Evolutionary conservation across 257 asterid genomes (phyloP), one percentile per base, ranked within the genome.

Genomic region (Gynochthodes officinalis): DNA sequence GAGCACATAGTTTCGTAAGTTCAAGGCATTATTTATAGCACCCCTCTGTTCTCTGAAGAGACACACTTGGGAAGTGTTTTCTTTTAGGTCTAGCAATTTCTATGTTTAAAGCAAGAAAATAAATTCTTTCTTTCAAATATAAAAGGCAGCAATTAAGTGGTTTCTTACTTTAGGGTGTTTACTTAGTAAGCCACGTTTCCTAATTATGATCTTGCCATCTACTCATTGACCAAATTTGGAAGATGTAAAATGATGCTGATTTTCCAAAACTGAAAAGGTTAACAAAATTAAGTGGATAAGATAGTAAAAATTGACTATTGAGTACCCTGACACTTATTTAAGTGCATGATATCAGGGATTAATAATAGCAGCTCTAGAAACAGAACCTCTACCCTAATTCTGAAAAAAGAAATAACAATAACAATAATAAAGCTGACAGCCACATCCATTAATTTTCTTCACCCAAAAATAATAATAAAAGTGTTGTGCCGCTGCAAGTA

Each of bases 401-500:
- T 5, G n/a, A 62, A 8, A 2, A 35, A 21, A 16, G n/a, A n/a
- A n/a, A n/a, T n/a, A n/a, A n/a, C n/a, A n/a, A n/a, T n/a, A n/a
- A n/a, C n/a, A n/a, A n/a, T n/a, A 8, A 13, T 18, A 19, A 62
- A 10, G 30, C 13, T 37, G n/a, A 10, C 2, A 35, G 12, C 43
- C 10, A 60, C 1, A 16, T 32, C 12, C 11, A 54, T 7, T 7
- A n/a, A 14, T 7, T 54, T n/a, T 54, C 27, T 50, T 2, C 8
- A 6, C 23, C 7, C 19, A 55, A 55, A 23, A 4, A 52, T n/a
- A n/a, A n/a, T n/a, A n/a, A n/a, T n/a, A n/a, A n/a, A n/a, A n/a
- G n/a, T n/a, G 73, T n/a, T n/a, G 27, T 12, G 63, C 63, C 49
- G 50, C 16, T 27, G n/a, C 65, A 71, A 58, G 15, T 55, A 42